These are phyloP conservation scores for Ceratobasidium sp. DNA, from an alignment of 1,284 basidiomycete genomes.

Conservation along the genomic window DNA sequence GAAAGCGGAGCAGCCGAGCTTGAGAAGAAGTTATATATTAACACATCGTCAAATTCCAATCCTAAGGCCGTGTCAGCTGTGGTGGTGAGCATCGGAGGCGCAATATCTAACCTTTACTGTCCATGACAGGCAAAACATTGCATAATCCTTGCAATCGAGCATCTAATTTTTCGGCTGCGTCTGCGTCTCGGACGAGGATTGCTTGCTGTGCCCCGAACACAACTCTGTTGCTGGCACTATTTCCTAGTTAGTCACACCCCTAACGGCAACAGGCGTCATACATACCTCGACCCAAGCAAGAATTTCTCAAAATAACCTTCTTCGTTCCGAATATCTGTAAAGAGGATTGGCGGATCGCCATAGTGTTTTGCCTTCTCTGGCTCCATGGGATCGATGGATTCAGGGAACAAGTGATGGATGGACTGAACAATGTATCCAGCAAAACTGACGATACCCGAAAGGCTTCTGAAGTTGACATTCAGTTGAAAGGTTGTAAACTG, in stretches of 20 bases:
- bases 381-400: conserved; percentile 45
- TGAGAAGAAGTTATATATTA: conserved; percentile 78
- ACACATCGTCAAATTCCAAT: conserved; percentile 79
- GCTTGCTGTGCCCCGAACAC: conserved; percentile 41
- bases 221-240: too few species aligned
- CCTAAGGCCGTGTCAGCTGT: too few species aligned
- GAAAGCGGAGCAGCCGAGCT: conserved; percentile 67
- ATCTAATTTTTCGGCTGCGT: conserved; percentile 61
- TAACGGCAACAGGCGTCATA: neutral
- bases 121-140: conserved; percentile 62
- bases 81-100: too few species aligned
- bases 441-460: conserved; percentile 46
- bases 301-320: neutral
- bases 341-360: neutral
- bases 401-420: conserved; percentile 43
- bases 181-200: conserved; percentile 77
- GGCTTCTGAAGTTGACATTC: conserved; percentile 48
- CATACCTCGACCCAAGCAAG: neutral
- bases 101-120: conserved; percentile 38
- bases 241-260: too few species aligned
- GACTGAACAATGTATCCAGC: conserved; percentile 45
- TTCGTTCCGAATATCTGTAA: neutral
- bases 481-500: conserved; percentile 57
- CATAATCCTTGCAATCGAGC: conserved; percentile 71
- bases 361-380: conserved; percentile 5